phyloP scores from a whole-genome alignment of 805 yeast species.

The Yamadazyma laniorum region DNA sequence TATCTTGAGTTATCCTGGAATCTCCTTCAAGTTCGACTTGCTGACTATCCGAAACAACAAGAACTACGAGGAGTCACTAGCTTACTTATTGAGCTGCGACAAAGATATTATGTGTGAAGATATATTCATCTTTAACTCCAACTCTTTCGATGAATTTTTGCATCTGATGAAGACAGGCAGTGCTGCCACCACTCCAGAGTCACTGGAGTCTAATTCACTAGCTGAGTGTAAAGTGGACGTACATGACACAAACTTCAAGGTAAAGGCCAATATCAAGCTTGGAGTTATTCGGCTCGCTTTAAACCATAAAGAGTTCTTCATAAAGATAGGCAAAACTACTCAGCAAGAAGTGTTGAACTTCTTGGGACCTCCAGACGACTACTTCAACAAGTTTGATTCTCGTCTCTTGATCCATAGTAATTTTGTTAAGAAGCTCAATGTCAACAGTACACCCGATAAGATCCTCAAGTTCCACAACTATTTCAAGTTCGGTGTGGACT shows the following conservation, averaged over 20 bases:
- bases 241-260: slow-evolving; percentile 9
- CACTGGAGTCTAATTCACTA: background rate
- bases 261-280: slow-evolving; percentile 16
- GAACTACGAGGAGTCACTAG: slow-evolving; percentile 17
- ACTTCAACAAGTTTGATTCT: slow-evolving; percentile 45
- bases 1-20: slow-evolving; percentile 54
- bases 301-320: slow-evolving; percentile 6
- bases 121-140: slow-evolving; percentile 40
- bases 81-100: slow-evolving; percentile 27
- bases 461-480: slow-evolving; percentile 53
- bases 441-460: slow-evolving; percentile 4
- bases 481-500: slow-evolving; percentile 53
- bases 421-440: slow-evolving; percentile 12
- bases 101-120: slow-evolving; percentile 37
- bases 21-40: slow-evolving; percentile 46
- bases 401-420: slow-evolving; percentile 42
- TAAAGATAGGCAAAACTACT: slow-evolving; percentile 42
- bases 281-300: slow-evolving; percentile 24
- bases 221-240: background rate
- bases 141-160: slow-evolving; percentile 30
- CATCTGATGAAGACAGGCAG: background rate
- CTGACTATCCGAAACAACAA: background rate
- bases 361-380: slow-evolving; percentile 59
- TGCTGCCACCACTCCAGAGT: slow-evolving; percentile 4
- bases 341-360: slow-evolving; percentile 48